Conservation (phyloP, 2,329 filamentous ascomycete species). For the Paracoccidioides lutzii region DNA sequence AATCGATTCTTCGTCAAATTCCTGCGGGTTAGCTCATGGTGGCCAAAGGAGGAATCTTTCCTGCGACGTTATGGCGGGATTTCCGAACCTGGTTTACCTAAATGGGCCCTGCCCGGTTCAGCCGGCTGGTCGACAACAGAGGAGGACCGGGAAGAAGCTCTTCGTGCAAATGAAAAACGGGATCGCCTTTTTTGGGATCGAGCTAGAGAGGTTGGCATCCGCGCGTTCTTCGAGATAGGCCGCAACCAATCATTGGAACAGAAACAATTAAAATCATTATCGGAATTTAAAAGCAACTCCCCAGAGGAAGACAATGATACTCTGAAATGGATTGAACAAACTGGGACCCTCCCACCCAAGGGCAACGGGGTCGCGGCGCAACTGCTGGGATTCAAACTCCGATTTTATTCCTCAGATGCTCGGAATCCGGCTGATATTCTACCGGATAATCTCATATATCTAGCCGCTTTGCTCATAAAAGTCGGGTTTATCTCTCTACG, state of each 20-base stretch:
- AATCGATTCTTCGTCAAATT: slow-evolving; percentile 92
- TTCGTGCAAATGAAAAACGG: slow-evolving; percentile 46
- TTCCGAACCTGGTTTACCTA: slow-evolving; percentile 54
- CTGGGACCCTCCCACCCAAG: slow-evolving; percentile 65
- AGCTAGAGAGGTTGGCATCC: slow-evolving; percentile 61
- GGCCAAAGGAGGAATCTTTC: slow-evolving; percentile 57
- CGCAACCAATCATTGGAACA: slow-evolving; percentile 52
- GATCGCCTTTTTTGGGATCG: slow-evolving; percentile 71
- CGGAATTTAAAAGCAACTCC: slow-evolving; percentile 23
- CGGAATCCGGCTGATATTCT: slow-evolving; percentile 63
- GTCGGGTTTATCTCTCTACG: slow-evolving; percentile 88
- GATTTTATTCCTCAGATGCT: slow-evolving; percentile 77
- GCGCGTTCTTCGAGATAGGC: slow-evolving; percentile 83
- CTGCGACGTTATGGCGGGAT: slow-evolving; percentile 19
- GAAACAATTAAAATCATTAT: slow-evolving; percentile 38
- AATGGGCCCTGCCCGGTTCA: slow-evolving; percentile 69
- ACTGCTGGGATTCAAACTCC: slow-evolving; percentile 89
- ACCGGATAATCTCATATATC: slow-evolving; percentile 83
- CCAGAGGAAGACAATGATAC: slow-evolving; percentile 43
- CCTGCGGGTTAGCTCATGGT: slow-evolving; percentile 86
- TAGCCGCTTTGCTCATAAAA: slow-evolving; percentile 87
- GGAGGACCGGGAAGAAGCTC: slow-evolving; percentile 51
- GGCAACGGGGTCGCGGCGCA: slow-evolving; percentile 91
- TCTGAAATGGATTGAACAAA: slow-evolving; percentile 64
- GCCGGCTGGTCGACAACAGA: slow-evolving; percentile 50